Evolutionary conservation across 345 rosid species (phyloP), one percentile per base, ranked within the genome.

Genomic region (Populus pruinosa): DNA sequence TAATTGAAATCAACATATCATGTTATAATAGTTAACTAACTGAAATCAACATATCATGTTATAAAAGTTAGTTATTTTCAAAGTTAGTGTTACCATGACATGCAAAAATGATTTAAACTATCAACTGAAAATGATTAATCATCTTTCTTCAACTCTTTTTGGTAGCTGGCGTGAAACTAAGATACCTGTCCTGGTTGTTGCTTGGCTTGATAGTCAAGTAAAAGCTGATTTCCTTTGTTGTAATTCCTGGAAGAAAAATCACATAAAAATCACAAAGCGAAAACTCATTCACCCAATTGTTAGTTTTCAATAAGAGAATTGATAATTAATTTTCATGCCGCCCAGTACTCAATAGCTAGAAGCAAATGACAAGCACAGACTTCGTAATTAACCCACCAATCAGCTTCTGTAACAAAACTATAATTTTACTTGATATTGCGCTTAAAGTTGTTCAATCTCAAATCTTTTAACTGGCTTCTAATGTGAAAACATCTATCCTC

Each of bases 231-330:
- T 76, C 64, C 67, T 71, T 7, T 43, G 47, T 59, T 17, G 76
- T 39, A 81, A 76, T 33, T 71, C 80, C 83, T 71, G 63, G 16
- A 17, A 64, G 10, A 62, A 59, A 2, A 41, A 16, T 47, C 13
- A 44, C 5, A 17, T 62, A 49, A 71, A 13, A 47, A 44, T 56
- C 59, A 27, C 55, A 20, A 59, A 59, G 27, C 13, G 23, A 29
- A 23, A n/a, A n/a, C 63, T 9, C 27, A 0, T 56, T 47, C 50
- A 47, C 5, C 50, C 50, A 47, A 47, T 1, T 56, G 25, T 56
- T 56, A 23, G 29, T 59, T 59, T 59, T 59, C 64, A n/a, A 4
- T 12, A 56, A 21, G 27, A 56, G 62, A 56, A n/a, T 56, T 56
- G 27, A n/a, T 21, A 56, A 56, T 56, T 56, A 8, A n/a, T n/a